Percentiles rank a stretch among this genome's conserved stretches.
phyloP scores from a whole-genome alignment of 2,329 filamentous ascomycete genomes.

The Fusarium subglutinans region DNA sequence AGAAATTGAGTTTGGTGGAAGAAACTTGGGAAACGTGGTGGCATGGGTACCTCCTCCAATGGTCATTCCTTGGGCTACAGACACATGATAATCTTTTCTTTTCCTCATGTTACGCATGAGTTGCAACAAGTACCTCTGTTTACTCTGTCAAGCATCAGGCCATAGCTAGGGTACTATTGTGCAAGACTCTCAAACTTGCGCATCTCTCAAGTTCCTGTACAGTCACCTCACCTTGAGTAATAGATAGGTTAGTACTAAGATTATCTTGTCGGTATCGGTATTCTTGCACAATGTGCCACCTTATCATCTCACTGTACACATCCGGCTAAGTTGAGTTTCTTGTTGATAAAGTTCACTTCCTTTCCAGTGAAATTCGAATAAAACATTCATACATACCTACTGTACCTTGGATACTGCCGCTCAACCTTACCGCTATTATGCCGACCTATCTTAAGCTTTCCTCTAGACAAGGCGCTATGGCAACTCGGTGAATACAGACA shows the following conservation, averaged over 20 bases:
- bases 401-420: not conserved
- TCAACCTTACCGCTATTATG: not conserved
- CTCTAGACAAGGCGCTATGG: not conserved
- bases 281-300: not conserved
- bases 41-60: not conserved
- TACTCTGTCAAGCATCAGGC: not conserved
- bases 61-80: not conserved
- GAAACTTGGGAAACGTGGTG: not conserved
- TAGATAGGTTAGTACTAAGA: not conserved
- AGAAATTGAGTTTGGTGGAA: conserved; percentile 5
- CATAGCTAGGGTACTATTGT: not conserved
- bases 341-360: not conserved
- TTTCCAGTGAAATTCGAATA: not conserved
- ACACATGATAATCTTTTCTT: not conserved
- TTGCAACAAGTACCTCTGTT: not conserved
- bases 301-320: not conserved
- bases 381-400: not conserved
- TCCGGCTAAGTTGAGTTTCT: not conserved
- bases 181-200: not conserved
- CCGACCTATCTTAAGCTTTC: not conserved
- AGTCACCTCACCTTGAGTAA: not conserved
- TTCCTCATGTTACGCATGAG: not conserved
- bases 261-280: not conserved
- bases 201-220: not conserved
- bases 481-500: not conserved